phyloP scores from a whole-genome alignment of 352 stramenopile species.

The Phytophthora fragariae region DNA sequence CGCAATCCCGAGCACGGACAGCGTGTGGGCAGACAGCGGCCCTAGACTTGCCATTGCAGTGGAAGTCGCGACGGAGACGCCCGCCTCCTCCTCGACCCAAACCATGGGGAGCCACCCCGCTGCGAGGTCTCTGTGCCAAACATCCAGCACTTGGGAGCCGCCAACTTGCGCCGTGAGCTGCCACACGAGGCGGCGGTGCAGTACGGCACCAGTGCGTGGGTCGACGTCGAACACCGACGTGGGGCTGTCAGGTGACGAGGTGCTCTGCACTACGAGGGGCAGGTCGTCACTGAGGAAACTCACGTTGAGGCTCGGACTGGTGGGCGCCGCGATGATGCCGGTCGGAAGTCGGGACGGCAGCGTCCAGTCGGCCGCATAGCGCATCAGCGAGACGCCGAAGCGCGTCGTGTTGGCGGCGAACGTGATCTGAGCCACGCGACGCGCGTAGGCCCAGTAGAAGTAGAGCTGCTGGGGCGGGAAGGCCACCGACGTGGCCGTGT shows the following conservation, averaged over 20 bases:
- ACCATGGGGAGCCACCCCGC: slow-evolving; percentile 51
- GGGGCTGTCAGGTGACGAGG: slow-evolving; percentile 14
- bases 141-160: slow-evolving; percentile 26
- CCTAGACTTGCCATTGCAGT: slow-evolving; percentile 14
- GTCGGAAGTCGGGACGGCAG: slow-evolving; percentile 44
- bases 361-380: slow-evolving; percentile 56
- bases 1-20: slow-evolving; percentile 14
- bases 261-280: slow-evolving; percentile 39
- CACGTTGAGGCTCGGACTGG: slow-evolving; percentile 48
- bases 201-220: slow-evolving; percentile 51
- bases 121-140: slow-evolving; percentile 47
- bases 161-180: slow-evolving; percentile 46
- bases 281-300: slow-evolving; percentile 57
- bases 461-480: slow-evolving; percentile 55
- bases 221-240: slow-evolving; percentile 56
- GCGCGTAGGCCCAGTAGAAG: slow-evolving; percentile 64
- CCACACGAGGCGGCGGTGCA: slow-evolving; percentile 62
- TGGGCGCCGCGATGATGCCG: slow-evolving; percentile 27
- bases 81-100: slow-evolving; percentile 58
- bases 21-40: slow-evolving; percentile 24
- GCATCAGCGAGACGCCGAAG: slow-evolving; percentile 59
- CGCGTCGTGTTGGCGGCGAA: slow-evolving; percentile 59
- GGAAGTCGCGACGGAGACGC: slow-evolving; percentile 37
- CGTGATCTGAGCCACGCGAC: slow-evolving; percentile 48
- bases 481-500: slow-evolving; percentile 9